A percentile compares a stretch with the other conserved stretches of the same genome.
These are phyloP conservation scores for Kodamaea sagamina DNA, from an alignment of 805 yeast species.

Conservation along the genomic window DNA sequence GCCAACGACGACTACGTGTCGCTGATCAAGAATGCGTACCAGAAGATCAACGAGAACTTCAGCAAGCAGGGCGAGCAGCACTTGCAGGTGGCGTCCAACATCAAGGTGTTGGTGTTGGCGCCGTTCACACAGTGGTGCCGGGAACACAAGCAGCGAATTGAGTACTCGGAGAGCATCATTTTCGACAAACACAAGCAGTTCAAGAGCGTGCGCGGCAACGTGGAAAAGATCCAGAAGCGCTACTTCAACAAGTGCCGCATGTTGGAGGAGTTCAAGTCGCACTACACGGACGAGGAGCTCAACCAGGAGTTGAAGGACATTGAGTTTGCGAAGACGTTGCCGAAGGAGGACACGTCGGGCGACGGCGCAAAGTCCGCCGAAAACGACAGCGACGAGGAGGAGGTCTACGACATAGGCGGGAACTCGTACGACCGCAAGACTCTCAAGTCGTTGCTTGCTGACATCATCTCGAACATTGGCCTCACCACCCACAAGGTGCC, in stretches of 20 bases:
- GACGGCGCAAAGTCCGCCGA: slow-evolving; percentile 10
- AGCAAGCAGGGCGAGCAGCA: slow-evolving; percentile 60
- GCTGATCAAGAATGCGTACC: slow-evolving; percentile 62
- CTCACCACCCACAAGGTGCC: slow-evolving; percentile 60
- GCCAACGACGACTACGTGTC: slow-evolving; percentile 59
- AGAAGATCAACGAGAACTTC: slow-evolving; percentile 57
- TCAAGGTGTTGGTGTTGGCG: slow-evolving; percentile 58
- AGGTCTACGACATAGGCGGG: slow-evolving; percentile 36
- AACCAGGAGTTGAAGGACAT: slow-evolving; percentile 29
- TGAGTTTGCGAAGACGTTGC: slow-evolving; percentile 16
- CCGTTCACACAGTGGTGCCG: slow-evolving; percentile 77
- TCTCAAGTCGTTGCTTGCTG: slow-evolving; percentile 37
- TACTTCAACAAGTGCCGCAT: slow-evolving; percentile 78
- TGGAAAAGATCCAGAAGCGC: slow-evolving; percentile 61
- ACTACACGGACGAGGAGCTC: slow-evolving; percentile 47
- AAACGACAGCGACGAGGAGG: slow-evolving; percentile 21
- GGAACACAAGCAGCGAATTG: slow-evolving; percentile 69
- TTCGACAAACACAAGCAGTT: slow-evolving; percentile 53
- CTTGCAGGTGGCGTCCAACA: slow-evolving; percentile 59
- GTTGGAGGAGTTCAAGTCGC: slow-evolving; percentile 63
- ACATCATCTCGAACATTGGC: slow-evolving; percentile 49
- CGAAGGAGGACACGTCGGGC: slow-evolving; percentile 3
- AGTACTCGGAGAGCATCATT: slow-evolving; percentile 57
- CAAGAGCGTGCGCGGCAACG: slow-evolving; percentile 45
- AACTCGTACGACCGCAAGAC: slow-evolving; percentile 28